Percentiles rank a stretch among this genome's conserved stretches.
Evolutionary conservation across 768 basidiomycete species (phyloP).

Genomic region (Suillus hirtellus): DNA sequence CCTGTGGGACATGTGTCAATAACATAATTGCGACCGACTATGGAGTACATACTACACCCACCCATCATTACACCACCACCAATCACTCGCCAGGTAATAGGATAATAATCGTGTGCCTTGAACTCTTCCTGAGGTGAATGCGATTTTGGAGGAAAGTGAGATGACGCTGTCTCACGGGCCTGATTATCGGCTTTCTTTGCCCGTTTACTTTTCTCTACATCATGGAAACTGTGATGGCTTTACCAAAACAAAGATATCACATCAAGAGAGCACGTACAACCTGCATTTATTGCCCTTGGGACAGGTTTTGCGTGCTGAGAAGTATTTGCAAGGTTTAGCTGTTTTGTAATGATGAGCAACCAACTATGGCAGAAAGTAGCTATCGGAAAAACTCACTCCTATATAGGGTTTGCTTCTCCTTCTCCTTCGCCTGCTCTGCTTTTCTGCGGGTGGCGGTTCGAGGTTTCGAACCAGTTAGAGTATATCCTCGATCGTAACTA

Average conservation of each 20-base stretch:
- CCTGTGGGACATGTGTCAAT: slow-evolving; percentile 17
- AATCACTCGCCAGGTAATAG: slow-evolving; percentile 75
- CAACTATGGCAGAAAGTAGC: neutral
- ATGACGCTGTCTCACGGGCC: slow-evolving; percentile 18
- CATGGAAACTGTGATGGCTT: slow-evolving; percentile 44
- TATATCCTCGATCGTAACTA: neutral
- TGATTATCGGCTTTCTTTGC: slow-evolving; percentile 3
- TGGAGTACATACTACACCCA: slow-evolving; percentile 31
- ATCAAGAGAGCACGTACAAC: slow-evolving; percentile 47
- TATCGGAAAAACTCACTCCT: slow-evolving; percentile 26
- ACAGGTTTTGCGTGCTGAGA: slow-evolving; percentile 45
- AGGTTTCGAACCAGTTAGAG: neutral
- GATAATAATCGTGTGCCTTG: slow-evolving; percentile 53
- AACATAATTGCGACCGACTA: neutral
- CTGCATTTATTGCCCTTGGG: slow-evolving; percentile 57
- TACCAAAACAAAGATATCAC: neutral
- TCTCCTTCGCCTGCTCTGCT: slow-evolving; percentile 23
- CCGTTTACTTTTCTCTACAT: slow-evolving; percentile 19
- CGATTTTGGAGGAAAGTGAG: slow-evolving; percentile 28
- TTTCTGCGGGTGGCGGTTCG: slow-evolving; percentile 2
- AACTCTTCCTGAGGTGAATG: slow-evolving; percentile 33
- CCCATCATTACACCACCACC: slow-evolving; percentile 76
- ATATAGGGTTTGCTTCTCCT: slow-evolving; percentile 26
- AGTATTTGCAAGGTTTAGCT: slow-evolving; percentile 68
- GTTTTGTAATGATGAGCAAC: neutral